Conservation (phyloP, 2,329 filamentous ascomycete species). For the Fusarium burgessii region DNA sequence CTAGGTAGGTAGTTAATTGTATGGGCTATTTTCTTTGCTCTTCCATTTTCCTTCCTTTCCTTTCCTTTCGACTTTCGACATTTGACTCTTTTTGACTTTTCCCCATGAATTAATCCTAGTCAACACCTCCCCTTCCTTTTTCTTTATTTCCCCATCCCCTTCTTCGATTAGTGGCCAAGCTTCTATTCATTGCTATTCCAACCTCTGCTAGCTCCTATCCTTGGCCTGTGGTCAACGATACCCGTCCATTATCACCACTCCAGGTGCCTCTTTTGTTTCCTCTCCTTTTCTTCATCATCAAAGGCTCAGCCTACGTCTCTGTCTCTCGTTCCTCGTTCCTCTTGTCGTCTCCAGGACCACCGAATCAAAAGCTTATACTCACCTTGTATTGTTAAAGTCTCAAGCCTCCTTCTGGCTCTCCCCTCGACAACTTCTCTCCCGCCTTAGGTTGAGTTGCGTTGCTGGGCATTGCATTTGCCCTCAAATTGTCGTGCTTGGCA, state of each 20-base stretch:
- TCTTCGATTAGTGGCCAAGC: conserved; percentile 21
- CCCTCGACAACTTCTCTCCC: conserved; percentile 10
- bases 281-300: conserved; percentile 11
- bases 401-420: neutral
- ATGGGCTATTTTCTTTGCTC: conserved; percentile 21
- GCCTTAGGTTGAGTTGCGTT: conserved; percentile 11
- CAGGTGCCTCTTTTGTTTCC: conserved; percentile 18
- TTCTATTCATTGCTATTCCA: conserved; percentile 7
- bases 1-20: neutral
- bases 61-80: conserved; percentile 20
- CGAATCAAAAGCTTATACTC: conserved; percentile 27
- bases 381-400: conserved; percentile 32
- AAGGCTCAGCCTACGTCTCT: conserved; percentile 8
- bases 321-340: conserved; percentile 36
- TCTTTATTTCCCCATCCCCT: conserved; percentile 6
- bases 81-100: neutral
- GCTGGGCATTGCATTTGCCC: conserved; percentile 29
- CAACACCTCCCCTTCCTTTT: neutral
- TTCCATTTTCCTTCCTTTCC: conserved; percentile 35
- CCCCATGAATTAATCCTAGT: conserved; percentile 17
- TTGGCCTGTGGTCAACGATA: conserved; percentile 6
- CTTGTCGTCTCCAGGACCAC: conserved; percentile 30
- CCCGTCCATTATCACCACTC: conserved; percentile 31
- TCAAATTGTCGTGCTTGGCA: conserved; percentile 35
- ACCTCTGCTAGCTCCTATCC: conserved; percentile 4